Percentiles rank a stretch among this genome's conserved stretches.
Evolutionary conservation across 495 filamentous ascomycete species (phyloP).

Genomic region (Penicillium alfredii): DNA sequence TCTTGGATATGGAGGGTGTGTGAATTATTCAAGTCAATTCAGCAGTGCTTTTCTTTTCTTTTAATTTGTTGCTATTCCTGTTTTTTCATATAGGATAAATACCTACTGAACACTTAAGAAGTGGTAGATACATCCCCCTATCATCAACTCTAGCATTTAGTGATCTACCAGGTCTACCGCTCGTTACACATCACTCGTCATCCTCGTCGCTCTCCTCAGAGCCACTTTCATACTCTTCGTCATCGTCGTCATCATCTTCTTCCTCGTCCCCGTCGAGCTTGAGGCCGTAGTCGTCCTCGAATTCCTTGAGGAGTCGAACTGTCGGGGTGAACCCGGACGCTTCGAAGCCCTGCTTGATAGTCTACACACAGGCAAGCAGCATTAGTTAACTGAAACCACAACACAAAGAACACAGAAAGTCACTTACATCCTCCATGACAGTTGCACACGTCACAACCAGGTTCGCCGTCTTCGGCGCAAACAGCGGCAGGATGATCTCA

Average conservation of each 20-base stretch:
- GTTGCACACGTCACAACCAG: constrained; percentile 84
- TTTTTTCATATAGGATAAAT: constrained; percentile 7
- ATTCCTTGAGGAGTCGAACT: constrained; percentile 67
- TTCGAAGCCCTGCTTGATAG: constrained; percentile 63
- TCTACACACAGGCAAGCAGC: constrained; percentile 37
- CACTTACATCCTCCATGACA: constrained; percentile 72
- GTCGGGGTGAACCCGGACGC: constrained; percentile 71
- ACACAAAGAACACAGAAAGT: not conserved
- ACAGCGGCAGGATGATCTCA: constrained; percentile 71
- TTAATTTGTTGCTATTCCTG: too few species aligned
- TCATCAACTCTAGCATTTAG: too few species aligned
- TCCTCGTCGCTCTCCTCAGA: constrained; percentile 33
- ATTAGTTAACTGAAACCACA: constrained; percentile 4
- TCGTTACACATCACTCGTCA: constrained; percentile 21
- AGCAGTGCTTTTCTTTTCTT: too few species aligned
- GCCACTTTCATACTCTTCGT: constrained; percentile 43
- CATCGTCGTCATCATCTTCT: constrained; percentile 57
- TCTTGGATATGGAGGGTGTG: constrained; percentile 4
- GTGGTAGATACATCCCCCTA: constrained; percentile 9
- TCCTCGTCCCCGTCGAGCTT: constrained; percentile 62
- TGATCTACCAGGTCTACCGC: constrained; percentile 12
- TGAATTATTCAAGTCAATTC: constrained; percentile 12
- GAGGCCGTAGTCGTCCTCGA: constrained; percentile 89
- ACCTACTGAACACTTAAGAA: not conserved
- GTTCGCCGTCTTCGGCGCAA: constrained; percentile 70